Base-by-base conservation (phyloP, 305 asterid species). In the Fraxinus floribunda region DNA sequence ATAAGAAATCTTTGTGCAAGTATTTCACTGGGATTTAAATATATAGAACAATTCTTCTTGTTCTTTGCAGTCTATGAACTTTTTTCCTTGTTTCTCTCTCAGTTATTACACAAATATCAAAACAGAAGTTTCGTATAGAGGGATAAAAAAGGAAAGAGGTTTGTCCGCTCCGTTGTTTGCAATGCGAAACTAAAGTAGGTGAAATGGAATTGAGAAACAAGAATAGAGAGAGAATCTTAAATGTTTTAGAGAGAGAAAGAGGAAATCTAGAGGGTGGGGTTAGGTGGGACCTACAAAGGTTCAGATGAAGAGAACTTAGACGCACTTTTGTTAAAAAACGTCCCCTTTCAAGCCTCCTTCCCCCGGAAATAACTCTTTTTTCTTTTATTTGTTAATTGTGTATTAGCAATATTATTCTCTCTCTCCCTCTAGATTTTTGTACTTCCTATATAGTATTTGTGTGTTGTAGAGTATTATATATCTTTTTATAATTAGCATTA, bases 271-370 rank as follows among this genome's bases (percentile, higher is more conserved):
- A 30, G 85, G 76, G 80, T 82, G 77, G 38, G 64, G 76, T 15
- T 7, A 4, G 64, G 80, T 11, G 90, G 92, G 92, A 26, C 89
- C 90, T 71, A 46, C 77, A 30, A 52, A 1, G 66, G 84, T 71
- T 71, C 29, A 57, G 84, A 83, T 89, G 90, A 87, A 86, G 92
- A 87, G 92, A 86, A 89, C 92, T 86, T 89, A 41, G 90, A 89
- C 92, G 81, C 87, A 84, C 83, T 87, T 86, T 78, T 85, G 81
- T 79, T 83, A 5, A 76, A 10, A 74, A 79, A 82, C 83, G 90
- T 83, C 91, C 52, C 1, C 87, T 81, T 20, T 71, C 76, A 71
- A 71, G 36, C 76, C 41, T 32, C 41, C 76, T 16, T 32, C 76
- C 84, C 81, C 84, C 75, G 80, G 78, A 84, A 86, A 86, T 71